Evolutionary conservation across 108 stramenopile species (phyloP), one percentile per base, ranked within the genome.

Genomic region (Fistulifera solaris): DNA sequence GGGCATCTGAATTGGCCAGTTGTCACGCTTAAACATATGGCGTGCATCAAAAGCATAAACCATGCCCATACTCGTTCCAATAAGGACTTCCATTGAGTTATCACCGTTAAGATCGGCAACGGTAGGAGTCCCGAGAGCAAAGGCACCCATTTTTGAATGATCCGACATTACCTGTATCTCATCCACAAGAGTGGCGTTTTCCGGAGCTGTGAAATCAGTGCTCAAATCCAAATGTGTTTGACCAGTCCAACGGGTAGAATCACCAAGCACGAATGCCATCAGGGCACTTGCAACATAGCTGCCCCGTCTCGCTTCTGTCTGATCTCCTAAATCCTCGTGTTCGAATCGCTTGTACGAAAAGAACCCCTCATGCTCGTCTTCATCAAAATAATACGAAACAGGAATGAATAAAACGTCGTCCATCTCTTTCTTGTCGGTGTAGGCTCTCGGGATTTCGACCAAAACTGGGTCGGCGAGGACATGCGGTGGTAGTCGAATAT

Each of bases 301-400:
- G 56, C 74, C 83, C 40, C 83, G 59, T 45, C 70, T 47, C 41
- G 75, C 76, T 54, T 89, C 83, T 0, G 83, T 85, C 47, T 89
- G 81, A 61, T 89, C 87, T 0, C 87, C 87, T 42, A 66, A 61
- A 63, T 85, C 81, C n/a, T 46, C 62, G 57, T 76, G 72, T 3
- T 68, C 71, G 54, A 83, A 84, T 28, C 77, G 58, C 45, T 72
- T 63, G 59, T 75, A 78, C 23, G 80, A 77, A 43, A 68, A 71
- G 38, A 73, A 69, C 44, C 81, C 83, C 56, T 72, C 81, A 60
- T 75, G 78, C 60, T 89, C 87, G 42, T 89, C 87, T 68, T 89
- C 87, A 51, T 89, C 87, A 56, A 83, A 73, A 53, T 81, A 89
- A 59, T 85, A 89, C 10, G 83, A 83, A 7, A 85, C 87, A 8